A percentile compares a stretch with the other conserved stretches of the same genome.
Conservation (phyloP, 345 rosid genomes). For the Pugionium cornutum region DNA sequence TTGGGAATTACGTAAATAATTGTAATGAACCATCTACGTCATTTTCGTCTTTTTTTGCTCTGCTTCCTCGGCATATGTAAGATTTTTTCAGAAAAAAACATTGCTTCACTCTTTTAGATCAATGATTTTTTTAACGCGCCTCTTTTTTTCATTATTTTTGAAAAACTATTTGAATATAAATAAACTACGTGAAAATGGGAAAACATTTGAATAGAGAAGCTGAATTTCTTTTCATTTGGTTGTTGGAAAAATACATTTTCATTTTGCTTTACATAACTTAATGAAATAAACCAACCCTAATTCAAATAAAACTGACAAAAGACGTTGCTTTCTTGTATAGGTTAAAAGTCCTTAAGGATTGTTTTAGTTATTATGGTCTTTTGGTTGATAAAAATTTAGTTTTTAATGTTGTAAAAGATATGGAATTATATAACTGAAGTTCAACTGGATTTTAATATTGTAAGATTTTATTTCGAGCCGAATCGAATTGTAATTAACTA, state of each 20-base stretch:
- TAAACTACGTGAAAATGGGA: constrained; percentile 11
- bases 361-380: no score
- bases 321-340: no score
- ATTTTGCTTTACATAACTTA: not conserved
- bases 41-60: constrained; percentile 41
- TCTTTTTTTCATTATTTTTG: not conserved
- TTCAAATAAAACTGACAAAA: not conserved
- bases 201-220: constrained; percentile 13
- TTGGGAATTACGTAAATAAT: not conserved
- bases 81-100: constrained; percentile 4
- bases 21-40: constrained; percentile 43
- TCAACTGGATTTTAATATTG: no score
- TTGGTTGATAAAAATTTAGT: no score
- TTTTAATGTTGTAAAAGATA: no score
- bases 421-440: no score
- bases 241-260: not conserved
- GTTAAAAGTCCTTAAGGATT: no score
- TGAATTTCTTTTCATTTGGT: not conserved
- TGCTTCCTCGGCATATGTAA: constrained; percentile 42
- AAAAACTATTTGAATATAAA: constrained; percentile 12
- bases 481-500: no score
- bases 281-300: not conserved
- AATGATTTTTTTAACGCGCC: constrained; percentile 20
- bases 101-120: constrained; percentile 21
- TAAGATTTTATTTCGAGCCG: no score